Evolutionary conservation across 306 rosid species (phyloP), one percentile per base, ranked within the genome.

Genomic region (Comarum palustre): DNA sequence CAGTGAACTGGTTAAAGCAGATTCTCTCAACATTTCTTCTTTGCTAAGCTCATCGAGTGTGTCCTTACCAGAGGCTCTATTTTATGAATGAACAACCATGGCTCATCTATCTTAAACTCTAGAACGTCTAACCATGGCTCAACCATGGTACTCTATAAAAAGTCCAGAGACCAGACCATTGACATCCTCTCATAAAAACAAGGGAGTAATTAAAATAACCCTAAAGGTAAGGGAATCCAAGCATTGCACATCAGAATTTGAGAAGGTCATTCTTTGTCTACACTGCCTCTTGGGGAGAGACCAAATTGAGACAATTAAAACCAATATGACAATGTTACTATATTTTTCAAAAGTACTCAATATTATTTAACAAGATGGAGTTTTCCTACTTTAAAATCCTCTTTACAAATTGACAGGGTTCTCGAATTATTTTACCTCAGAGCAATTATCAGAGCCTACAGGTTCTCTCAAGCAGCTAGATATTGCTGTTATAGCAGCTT

Each of bases 391-490:
- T 42, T 52, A 61, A 39, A 59, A 39, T 60, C 57, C 32, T 48
- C 47, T 47, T 61, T 31, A 73, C 60, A 68, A 59, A 50, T 69
- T 71, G 75, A 70, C 68, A 46, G 66, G 57, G 51, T 6, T 64
- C 43, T 57, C 32, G 62, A 47, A 73, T 77, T 84, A 93, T 62
- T 89, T 89, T 72, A 94, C 88, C 83, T 89, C 95, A 15, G 98
- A 89, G 82, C 98, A 94, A 80, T 88, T 94, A 77, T 69, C 83
- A 34, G 94, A 80, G 39, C 91, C 94, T 27, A 91, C 91, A 0
- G 98, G 97, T 79, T 94, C 98, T 79, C 86, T 88, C 87, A 91
- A 83, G 87, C 98, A 94, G 71, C 47, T 84, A 73, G 98, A 88
- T 65, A 94, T 94, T 72, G 98, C 97, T 83, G 79, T 76, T 43